Evolutionary conservation across 2,329 filamentous ascomycete species (phyloP), one percentile per base, ranked within the genome.

Genomic region (Emericellopsis atlantica): DNA sequence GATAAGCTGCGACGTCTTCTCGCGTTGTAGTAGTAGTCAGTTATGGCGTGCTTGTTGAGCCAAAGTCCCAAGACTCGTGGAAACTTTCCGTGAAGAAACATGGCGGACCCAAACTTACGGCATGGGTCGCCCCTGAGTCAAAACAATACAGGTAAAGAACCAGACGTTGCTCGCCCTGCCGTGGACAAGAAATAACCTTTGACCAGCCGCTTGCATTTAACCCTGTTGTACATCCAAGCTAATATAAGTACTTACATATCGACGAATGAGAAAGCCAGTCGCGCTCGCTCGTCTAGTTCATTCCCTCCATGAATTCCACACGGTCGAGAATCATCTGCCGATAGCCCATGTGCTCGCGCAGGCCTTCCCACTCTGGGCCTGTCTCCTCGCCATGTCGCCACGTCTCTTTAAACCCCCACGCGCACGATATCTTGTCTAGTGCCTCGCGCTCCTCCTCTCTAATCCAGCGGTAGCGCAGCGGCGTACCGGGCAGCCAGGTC

Each of bases 251-350:
- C 24, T 10, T 38, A 15, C 34, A 36, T 37, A 23, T 37, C 18
- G 15, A 40, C 32, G 12, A 23, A 23, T n/a, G 16, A 33, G 32
- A 23, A 32, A 15, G 18, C 11, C 16, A 32, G 38, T 5, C 26
- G 31, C 12, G 26, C 23, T n/a, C 18, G 5, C 26, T 29, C 26
- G 26, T 12, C 47, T 53, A 66, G 48, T 56, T 63, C 88, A 95
- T 95, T 15, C 90, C 92, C 49, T 87, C 81, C 85, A 96, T 90
- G 52, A 95, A 72, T 56, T 90, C 84, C 14, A 87, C 81, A 48
- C 81, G 80, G 61, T 98, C 92, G 40, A 98, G 65, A 49, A 94
- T 73, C 90, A 96, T 95, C 23, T 84, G 83, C 54, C 84, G 81
- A 53, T 83, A 72, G 32, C 84, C 77, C 51, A 88, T 78, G 62